These are phyloP conservation scores for Rubia tinctorum DNA, from an alignment of 305 asterid genomes.

Conservation along the genomic window DNA sequence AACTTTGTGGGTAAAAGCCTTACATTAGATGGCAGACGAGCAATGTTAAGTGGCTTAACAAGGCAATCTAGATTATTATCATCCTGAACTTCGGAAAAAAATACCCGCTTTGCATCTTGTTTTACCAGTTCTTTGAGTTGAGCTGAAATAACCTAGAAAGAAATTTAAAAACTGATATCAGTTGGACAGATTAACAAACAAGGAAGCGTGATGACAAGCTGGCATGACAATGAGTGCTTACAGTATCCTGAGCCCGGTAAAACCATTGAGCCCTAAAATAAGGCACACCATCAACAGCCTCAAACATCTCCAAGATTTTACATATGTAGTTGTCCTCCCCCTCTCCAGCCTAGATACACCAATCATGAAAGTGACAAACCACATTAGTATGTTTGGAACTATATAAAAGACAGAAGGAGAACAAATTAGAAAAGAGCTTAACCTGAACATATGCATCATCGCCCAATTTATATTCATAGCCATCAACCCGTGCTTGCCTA, in stretches of 20 bases:
- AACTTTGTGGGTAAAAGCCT: neutral
- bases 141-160: conserved; percentile 42
- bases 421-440: neutral
- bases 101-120: conserved; percentile 39
- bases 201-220: neutral
- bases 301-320: conserved; percentile 65
- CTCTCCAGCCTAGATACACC: conserved; percentile 41
- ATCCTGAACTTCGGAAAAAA: conserved; percentile 66
- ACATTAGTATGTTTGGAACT: neutral
- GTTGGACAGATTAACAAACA: conserved; percentile 10
- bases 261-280: conserved; percentile 76
- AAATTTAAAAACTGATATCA: conserved; percentile 6
- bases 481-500: conserved; percentile 48
- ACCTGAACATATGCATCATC: conserved; percentile 74
- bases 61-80: conserved; percentile 38
- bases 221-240: conserved; percentile 21
- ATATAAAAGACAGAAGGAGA: neutral
- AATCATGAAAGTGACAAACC: conserved; percentile 1
- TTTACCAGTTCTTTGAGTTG: conserved; percentile 30
- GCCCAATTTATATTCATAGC: conserved; percentile 33
- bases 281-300: conserved; percentile 43
- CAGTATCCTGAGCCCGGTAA: conserved; percentile 70
- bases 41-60: conserved; percentile 22
- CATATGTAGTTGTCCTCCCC: conserved; percentile 48
- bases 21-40: conserved; percentile 30